Conservation (phyloP, 2,329 filamentous ascomycete species). For the Diaporthe citri region DNA sequence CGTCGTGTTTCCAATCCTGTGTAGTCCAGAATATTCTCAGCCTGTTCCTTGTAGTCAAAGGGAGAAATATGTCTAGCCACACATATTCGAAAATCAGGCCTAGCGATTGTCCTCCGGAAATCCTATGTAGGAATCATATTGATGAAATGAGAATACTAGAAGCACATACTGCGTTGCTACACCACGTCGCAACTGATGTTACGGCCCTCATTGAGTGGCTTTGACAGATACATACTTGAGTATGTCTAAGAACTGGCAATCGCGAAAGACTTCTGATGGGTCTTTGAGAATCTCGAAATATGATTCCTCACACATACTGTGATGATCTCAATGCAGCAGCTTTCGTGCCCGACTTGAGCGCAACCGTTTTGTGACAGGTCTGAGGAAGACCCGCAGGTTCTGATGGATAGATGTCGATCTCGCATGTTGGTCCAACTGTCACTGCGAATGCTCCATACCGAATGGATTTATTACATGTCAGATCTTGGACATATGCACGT, state of each 20-base stretch:
- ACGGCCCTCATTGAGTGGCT: too few species aligned
- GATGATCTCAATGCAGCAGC: neutral
- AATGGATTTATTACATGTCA: neutral
- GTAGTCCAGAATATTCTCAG: neutral
- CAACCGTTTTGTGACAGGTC: neutral
- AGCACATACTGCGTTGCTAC: too few species aligned
- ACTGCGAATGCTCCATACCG: neutral
- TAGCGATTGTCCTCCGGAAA: neutral
- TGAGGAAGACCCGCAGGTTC: neutral
- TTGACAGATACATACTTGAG: too few species aligned
- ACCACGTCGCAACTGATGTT: too few species aligned
- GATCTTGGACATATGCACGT: neutral
- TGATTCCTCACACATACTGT: neutral
- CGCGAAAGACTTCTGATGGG: too few species aligned
- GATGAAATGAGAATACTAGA: neutral
- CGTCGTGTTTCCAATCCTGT: too few species aligned
- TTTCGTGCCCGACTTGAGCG: neutral
- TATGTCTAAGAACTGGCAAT: too few species aligned
- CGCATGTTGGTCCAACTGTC: neutral
- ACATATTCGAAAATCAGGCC: too few species aligned
- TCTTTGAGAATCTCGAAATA: neutral
- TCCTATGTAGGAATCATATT: neutral
- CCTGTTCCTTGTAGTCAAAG: neutral
- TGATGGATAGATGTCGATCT: neutral
- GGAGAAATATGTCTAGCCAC: neutral